Evolutionary conservation across 805 yeast genomes (phyloP).

Genomic region (Candida morakotiae): DNA sequence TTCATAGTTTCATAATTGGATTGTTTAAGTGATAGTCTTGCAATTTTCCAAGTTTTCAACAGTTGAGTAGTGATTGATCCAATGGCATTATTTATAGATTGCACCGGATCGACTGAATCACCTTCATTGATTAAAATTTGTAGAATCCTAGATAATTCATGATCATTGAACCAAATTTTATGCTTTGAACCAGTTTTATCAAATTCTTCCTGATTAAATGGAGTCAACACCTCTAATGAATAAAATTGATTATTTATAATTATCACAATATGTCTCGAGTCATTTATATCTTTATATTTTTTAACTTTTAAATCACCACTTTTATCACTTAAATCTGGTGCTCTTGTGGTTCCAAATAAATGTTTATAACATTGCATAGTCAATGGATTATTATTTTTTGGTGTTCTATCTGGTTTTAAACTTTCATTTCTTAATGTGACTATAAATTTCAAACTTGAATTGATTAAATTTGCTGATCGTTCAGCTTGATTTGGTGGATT

Average conservation of each 20-base stretch:
- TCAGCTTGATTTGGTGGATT: slow-evolving; percentile 65
- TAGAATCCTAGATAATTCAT: slow-evolving; percentile 44
- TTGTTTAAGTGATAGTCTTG: slow-evolving; percentile 37
- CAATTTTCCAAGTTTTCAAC: slow-evolving; percentile 45
- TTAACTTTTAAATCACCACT: slow-evolving; percentile 35
- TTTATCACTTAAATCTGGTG: slow-evolving; percentile 26
- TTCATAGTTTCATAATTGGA: slow-evolving; percentile 34
- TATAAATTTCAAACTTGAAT: slow-evolving; percentile 64
- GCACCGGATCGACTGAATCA: slow-evolving; percentile 26
- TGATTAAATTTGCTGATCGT: slow-evolving; percentile 62
- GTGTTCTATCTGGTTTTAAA: slow-evolving; percentile 55
- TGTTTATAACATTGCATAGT: slow-evolving; percentile 68
- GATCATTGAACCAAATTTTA: slow-evolving; percentile 50
- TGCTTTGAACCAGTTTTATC: slow-evolving; percentile 19
- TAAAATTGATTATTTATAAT: slow-evolving; percentile 50
- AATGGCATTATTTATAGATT: slow-evolving; percentile 41
- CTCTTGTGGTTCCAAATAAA: slow-evolving; percentile 66
- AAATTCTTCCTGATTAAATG: slow-evolving; percentile 14
- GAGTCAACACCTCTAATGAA: slow-evolving; percentile 44
- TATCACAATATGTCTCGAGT: slow-evolving; percentile 48
- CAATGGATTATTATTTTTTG: slow-evolving; percentile 46
- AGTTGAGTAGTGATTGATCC: slow-evolving; percentile 56
- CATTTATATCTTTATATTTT: slow-evolving; percentile 22
- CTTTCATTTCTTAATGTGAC: slow-evolving; percentile 51
- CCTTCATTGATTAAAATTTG: slow-evolving; percentile 41